These are phyloP conservation scores for Cucumis variabilis DNA, from an alignment of 331 rosid species.

Conservation along the genomic window DNA sequence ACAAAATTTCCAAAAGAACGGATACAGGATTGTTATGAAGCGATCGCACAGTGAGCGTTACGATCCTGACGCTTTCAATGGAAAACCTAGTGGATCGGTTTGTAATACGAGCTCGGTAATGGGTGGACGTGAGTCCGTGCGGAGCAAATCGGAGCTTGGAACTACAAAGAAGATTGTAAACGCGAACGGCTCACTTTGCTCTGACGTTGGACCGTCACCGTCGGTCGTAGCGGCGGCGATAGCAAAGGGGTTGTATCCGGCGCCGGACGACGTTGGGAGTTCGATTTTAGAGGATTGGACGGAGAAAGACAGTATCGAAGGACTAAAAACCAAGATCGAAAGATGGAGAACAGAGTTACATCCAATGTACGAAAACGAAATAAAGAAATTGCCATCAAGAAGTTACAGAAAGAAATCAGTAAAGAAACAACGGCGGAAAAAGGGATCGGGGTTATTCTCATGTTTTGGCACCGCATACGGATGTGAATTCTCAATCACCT, in stretches of 20 bases:
- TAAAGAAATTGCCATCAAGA: conserved; percentile 29
- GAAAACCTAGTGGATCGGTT: conserved; percentile 18
- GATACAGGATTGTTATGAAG: conserved; percentile 35
- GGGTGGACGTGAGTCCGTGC: conserved; percentile 25
- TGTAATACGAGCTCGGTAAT: conserved; percentile 24
- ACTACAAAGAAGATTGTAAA: conserved; percentile 28
- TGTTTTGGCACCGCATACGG: conserved; percentile 78
- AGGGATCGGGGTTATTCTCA: conserved; percentile 52
- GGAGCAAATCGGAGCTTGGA: conserved; percentile 41
- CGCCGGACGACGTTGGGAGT: conserved; percentile 39
- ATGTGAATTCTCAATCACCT: conserved; percentile 63
- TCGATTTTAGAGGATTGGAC: conserved; percentile 63
- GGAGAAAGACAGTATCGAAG: conserved; percentile 56
- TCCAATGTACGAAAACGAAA: conserved; percentile 49
- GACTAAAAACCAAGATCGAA: conserved; percentile 70
- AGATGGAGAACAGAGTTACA: conserved; percentile 75
- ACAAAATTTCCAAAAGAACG: neutral
- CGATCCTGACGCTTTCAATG: conserved; percentile 21
- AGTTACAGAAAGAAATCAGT: neutral
- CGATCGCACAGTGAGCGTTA: conserved; percentile 64
- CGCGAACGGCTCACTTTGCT: conserved; percentile 57
- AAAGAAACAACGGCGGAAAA: neutral
- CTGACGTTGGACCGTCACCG: conserved; percentile 78
- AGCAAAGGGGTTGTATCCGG: conserved; percentile 58
- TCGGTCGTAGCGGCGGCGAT: conserved; percentile 84